Evolutionary conservation across 2,329 filamentous ascomycete species (phyloP).

Genomic region (Grosmannia serpens): DNA sequence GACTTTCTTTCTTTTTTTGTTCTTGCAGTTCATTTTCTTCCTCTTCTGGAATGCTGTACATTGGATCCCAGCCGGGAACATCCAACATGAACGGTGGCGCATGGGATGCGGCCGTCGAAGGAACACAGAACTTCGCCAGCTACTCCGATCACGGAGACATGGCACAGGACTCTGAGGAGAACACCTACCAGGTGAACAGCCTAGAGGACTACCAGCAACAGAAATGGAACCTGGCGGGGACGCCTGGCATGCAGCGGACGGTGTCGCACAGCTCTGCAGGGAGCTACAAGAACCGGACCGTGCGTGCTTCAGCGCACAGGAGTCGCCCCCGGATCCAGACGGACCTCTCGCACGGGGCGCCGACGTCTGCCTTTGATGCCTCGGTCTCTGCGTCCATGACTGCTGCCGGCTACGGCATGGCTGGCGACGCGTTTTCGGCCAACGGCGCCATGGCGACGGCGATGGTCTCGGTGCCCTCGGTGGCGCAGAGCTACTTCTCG

Average conservation of each 20-base stretch:
- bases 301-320: conserved; percentile 31
- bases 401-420: conserved; percentile 30
- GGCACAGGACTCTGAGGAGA: conserved; percentile 41
- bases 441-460: neutral
- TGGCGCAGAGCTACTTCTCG: conserved; percentile 20
- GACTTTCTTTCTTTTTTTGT: conserved; percentile 30
- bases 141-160: conserved; percentile 38
- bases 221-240: conserved; percentile 33
- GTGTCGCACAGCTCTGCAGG: conserved; percentile 31
- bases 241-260: conserved; percentile 33
- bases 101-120: conserved; percentile 47
- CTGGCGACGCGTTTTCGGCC: conserved; percentile 30
- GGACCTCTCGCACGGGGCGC: conserved; percentile 34
- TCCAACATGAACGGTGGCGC: conserved; percentile 41
- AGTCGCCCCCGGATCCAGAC: conserved; percentile 32
- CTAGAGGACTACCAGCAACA: conserved; percentile 1
- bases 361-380: conserved; percentile 16
- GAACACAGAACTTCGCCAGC: conserved; percentile 47
- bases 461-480: conserved; percentile 2
- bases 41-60: conserved; percentile 43
- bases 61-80: conserved; percentile 16
- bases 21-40: conserved; percentile 45
- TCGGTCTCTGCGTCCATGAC: conserved; percentile 19
- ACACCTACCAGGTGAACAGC: conserved; percentile 21
- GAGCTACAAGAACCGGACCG: conserved; percentile 32